Conservation (phyloP, 805 yeast species). For the Zygosaccharomyces gambellarensis region DNA sequence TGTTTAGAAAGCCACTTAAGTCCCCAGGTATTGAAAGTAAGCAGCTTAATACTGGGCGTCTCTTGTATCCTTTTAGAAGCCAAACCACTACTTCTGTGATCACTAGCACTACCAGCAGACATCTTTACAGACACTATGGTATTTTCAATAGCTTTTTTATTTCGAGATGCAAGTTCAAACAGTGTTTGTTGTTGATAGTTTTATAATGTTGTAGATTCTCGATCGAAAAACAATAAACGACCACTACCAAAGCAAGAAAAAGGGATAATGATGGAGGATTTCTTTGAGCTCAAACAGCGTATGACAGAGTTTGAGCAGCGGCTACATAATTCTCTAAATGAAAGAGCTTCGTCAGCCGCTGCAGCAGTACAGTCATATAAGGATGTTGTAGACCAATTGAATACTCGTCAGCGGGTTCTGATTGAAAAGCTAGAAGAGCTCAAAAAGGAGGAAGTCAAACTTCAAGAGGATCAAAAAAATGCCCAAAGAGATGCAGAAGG, state of each 20-base stretch:
- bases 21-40: constrained; percentile 87
- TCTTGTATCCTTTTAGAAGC: neutral
- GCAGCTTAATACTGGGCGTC: constrained; percentile 38
- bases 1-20: constrained; percentile 74
- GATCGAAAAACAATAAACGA: neutral
- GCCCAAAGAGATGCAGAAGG: constrained; percentile 27
- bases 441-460: constrained; percentile 27
- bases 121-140: neutral
- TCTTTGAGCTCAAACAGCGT: constrained; percentile 9
- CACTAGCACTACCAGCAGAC: neutral
- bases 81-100: neutral
- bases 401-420: constrained; percentile 31
- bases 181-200: neutral
- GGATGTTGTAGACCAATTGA: constrained; percentile 9
- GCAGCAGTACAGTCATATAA: constrained; percentile 8
- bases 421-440: constrained; percentile 33
- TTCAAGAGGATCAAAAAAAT: constrained; percentile 27
- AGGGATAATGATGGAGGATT: constrained; percentile 6
- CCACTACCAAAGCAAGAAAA: constrained; percentile 5
- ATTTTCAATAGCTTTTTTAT: neutral
- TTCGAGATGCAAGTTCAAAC: neutral
- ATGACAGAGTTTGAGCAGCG: constrained; percentile 33
- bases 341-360: constrained; percentile 23
- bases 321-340: constrained; percentile 23
- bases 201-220: neutral